Evolutionary conservation across 1,284 basidiomycete genomes (phyloP).

Genomic region (Somion occarium): DNA sequence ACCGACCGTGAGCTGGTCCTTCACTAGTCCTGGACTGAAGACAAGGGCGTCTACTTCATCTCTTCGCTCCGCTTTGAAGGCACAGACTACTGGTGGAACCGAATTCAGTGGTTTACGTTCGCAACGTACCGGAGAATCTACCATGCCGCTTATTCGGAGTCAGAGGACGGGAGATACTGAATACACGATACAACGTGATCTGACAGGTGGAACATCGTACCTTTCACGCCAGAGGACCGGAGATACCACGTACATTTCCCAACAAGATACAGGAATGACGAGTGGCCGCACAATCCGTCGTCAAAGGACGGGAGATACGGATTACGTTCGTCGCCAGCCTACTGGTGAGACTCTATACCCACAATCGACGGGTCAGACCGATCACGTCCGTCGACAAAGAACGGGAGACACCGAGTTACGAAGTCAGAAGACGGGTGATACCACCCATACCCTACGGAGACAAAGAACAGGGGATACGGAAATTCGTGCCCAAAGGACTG

Average conservation of each 20-base stretch:
- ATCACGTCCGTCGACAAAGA: constrained; percentile 5
- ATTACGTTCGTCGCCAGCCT: constrained; percentile 9
- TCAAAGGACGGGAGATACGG: constrained; percentile 6
- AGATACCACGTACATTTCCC: constrained; percentile 7
- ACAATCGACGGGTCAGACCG: constrained; percentile 21
- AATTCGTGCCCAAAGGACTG: constrained; percentile 5
- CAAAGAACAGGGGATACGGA: constrained; percentile 11
- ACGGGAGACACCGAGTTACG: constrained; percentile 6
- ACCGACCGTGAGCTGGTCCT: too few species aligned
- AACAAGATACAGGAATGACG: constrained; percentile 13
- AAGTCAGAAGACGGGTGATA: constrained; percentile 9
- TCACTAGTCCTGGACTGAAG: constrained; percentile 6
- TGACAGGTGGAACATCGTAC: constrained; percentile 15
- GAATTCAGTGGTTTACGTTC: constrained; percentile 3
- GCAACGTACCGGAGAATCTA: constrained; percentile 16
- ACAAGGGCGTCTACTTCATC: constrained; percentile 12
- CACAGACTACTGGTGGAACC: constrained; percentile 13
- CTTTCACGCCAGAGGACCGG: constrained; percentile 13
- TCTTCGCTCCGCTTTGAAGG: constrained; percentile 9
- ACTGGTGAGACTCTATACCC: not conserved
- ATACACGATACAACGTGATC: constrained; percentile 13
- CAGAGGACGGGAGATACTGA: constrained; percentile 12
- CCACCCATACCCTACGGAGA: constrained; percentile 2
- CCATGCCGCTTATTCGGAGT: constrained; percentile 9
- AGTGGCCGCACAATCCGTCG: not conserved